Evolutionary conservation across 2,329 filamentous ascomycete genomes (phyloP), one percentile per base, ranked within the genome.

Genomic region (Aureobasidium sp.): DNA sequence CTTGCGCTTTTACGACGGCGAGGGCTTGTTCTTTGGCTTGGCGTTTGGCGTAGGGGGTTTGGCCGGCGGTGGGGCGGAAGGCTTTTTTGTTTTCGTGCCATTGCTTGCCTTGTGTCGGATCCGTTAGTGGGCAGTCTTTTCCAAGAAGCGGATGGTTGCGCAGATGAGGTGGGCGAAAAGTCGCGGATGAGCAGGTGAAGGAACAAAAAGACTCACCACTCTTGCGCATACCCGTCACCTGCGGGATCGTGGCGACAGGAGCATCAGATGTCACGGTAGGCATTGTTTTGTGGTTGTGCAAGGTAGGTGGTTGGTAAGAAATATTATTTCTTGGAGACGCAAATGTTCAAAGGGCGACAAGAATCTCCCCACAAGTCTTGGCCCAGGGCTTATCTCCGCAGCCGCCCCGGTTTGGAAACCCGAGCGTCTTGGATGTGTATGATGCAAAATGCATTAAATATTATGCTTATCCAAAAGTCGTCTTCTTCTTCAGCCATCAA

Each of bases 71-170:
- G 3, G 88, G 91, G 34, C 93, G 85, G 71, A 97, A 97, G 1
- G 93, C 83, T 58, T 85, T 87, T 68, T 90, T 91, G 24, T 80
- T 77, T 50, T 79, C 76, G 68, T 94, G 90, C 93, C 93, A 98
- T 74, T 95, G 88, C 75, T 97, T 96, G 67, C 93, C 93, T 95
- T n/a, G n/a, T n/a, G n/a, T n/a, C n/a, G n/a, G n/a, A n/a, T n/a
- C n/a, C n/a, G n/a, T n/a, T n/a, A n/a, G n/a, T n/a, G n/a, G n/a
- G n/a, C n/a, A n/a, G n/a, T n/a, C n/a, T n/a, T n/a, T n/a, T n/a
- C n/a, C n/a, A n/a, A n/a, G n/a, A n/a, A n/a, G n/a, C n/a, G n/a
- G n/a, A n/a, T n/a, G n/a, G n/a, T n/a, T n/a, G n/a, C n/a, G n/a
- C n/a, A n/a, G n/a, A n/a, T n/a, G n/a, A n/a, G n/a, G n/a, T n/a